Base-by-base conservation (phyloP, 164 flowering plant genomes). In the Euptelea pleiosperma region DNA sequence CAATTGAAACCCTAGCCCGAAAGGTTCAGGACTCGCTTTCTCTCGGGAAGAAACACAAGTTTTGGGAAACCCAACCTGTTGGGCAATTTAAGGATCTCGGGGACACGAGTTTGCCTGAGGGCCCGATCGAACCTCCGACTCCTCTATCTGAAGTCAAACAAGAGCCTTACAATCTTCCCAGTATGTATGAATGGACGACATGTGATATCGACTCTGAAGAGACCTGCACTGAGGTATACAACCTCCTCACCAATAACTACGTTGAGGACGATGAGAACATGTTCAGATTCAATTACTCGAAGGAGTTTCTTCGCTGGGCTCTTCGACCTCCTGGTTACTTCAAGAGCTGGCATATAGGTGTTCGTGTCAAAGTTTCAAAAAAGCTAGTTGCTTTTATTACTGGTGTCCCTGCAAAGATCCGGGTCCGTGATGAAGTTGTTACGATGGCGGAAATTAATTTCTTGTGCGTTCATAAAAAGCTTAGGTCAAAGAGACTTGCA, bases 11-110 rank as follows among this genome's bases (percentile, higher is more conserved):
- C 1, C 48, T 77, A 11, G 63, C 78, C 0, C 51, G 54, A 50
- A 75, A 64, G 62, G 74, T 75, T 43, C 83, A 79, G 43, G 79
- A 79, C 7, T 66, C 80, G 1, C 73, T 77, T 12, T 52, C 80
- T 11, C 42, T 77, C 8, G 71, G 70, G 4, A 73, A 73, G 62
- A 66, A 60, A 26, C 82, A 80, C 36, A 73, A 73, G 69, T 80
- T 80, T 53, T 80, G 84, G 84, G 82, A 80, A 54, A 75, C 79
- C 52, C 84, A 79, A 42, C 84, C 81, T 31, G 81, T 79, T 26
- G 79, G 81, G 33, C 84, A 75, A 49, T 79, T 70, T 53, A 79
- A 75, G 58, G 81, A 77, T 72, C 55, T 77, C 6, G 84, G 79
- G 0, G 76, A 80, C 50, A 7, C 68, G 12, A 77, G 74, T 43